These are phyloP conservation scores for Pichia exigua DNA, from an alignment of 805 yeast genomes.

Conservation along the genomic window DNA sequence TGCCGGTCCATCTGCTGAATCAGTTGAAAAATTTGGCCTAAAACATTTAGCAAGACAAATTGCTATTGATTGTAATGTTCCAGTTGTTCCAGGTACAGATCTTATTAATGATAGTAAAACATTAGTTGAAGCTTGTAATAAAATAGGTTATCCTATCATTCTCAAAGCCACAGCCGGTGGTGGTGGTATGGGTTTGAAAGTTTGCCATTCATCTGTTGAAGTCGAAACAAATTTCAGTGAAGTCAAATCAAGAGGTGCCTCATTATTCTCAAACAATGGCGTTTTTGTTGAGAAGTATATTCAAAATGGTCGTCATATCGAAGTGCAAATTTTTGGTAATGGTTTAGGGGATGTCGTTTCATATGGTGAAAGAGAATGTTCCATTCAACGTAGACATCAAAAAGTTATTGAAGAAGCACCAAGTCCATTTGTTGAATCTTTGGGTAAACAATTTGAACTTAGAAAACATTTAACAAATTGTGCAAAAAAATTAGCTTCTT, in stretches of 20 bases:
- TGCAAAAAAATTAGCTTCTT: slow-evolving; percentile 18
- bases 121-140: slow-evolving; percentile 12
- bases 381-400: slow-evolving; percentile 27
- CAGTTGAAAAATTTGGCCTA: slow-evolving; percentile 23
- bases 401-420: slow-evolving; percentile 27
- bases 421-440: slow-evolving; percentile 18
- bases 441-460: slow-evolving; percentile 7
- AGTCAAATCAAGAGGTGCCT: slow-evolving; percentile 22
- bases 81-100: slow-evolving; percentile 24
- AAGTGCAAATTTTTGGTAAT: slow-evolving; percentile 25
- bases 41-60: slow-evolving; percentile 23
- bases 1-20: slow-evolving; percentile 22
- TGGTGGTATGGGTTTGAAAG: slow-evolving; percentile 27
- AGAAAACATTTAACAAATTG: slow-evolving; percentile 16
- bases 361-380: slow-evolving; percentile 26
- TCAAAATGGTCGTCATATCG: slow-evolving; percentile 23
- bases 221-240: slow-evolving; percentile 13
- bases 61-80: slow-evolving; percentile 19
- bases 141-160: slow-evolving; percentile 24
- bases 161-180: slow-evolving; percentile 27
- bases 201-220: slow-evolving; percentile 14
- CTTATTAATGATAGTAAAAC: slow-evolving; percentile 10
- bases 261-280: slow-evolving; percentile 19
- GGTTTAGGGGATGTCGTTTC: slow-evolving; percentile 23
- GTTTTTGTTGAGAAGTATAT: slow-evolving; percentile 24